Conservation (phyloP, 176 grass and related monocot species). For the Cenchrus americanus region DNA sequence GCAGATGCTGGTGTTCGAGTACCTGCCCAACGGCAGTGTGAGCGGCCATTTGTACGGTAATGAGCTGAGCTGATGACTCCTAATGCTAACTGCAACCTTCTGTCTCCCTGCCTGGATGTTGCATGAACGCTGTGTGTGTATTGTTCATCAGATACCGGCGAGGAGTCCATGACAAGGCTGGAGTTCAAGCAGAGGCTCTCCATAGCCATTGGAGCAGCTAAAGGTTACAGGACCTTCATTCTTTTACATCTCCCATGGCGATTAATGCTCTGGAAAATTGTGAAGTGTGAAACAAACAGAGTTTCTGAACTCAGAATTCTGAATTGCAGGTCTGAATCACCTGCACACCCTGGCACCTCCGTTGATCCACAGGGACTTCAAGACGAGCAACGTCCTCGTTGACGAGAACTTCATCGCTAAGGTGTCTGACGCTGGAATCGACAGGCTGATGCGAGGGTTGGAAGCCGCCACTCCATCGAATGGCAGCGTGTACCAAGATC, state of each 20-base stretch:
- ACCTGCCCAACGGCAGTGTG: constrained; percentile 92
- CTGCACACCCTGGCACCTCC: constrained; percentile 71
- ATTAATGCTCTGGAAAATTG: not conserved
- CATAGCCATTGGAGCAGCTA: constrained; percentile 88
- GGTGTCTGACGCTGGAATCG: constrained; percentile 75
- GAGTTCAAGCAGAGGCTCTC: constrained; percentile 97
- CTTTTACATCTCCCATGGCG: not conserved
- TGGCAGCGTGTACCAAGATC: constrained; percentile 58
- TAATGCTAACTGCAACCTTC: not conserved
- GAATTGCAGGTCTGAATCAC: constrained; percentile 69
- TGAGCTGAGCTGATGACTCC: not conserved
- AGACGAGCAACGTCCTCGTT: constrained; percentile 90
- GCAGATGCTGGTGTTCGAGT: constrained; percentile 87
- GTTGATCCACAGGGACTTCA: constrained; percentile 80
- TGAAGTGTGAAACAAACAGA: not conserved
- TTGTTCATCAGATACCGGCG: constrained; percentile 52
- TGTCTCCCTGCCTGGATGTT: not conserved
- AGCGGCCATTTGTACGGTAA: constrained; percentile 82
- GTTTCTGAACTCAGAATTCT: not conserved
- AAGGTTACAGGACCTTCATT: constrained; percentile 46
- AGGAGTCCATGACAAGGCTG: constrained; percentile 65
- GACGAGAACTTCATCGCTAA: constrained; percentile 99
- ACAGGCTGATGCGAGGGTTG: constrained; percentile 55
- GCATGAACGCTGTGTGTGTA: not conserved
- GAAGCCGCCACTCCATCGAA: constrained; percentile 37